Evolutionary conservation across 2,329 filamentous ascomycete species (phyloP).

Genomic region (Ophiosphaerella herpotricha): DNA sequence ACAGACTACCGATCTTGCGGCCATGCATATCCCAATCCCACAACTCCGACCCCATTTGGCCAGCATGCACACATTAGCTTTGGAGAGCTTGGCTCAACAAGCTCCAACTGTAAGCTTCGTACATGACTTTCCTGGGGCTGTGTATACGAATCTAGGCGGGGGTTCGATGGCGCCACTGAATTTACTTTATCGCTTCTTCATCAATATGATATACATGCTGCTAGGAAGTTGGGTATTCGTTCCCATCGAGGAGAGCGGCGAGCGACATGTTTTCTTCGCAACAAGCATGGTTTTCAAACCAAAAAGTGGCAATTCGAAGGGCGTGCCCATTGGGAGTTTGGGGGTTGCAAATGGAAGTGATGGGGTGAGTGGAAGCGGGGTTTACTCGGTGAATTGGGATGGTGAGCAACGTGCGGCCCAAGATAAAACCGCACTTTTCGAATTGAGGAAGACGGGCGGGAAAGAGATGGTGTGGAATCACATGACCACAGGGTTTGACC

Average conservation of each 20-base stretch:
- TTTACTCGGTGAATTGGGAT: slow-evolving; percentile 27
- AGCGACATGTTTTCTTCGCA: slow-evolving; percentile 35
- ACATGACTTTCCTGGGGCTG: slow-evolving; percentile 28
- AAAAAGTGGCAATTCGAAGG: slow-evolving; percentile 9
- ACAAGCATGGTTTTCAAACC: slow-evolving; percentile 28
- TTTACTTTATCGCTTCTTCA: neutral
- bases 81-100: slow-evolving; percentile 22
- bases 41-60: slow-evolving; percentile 23
- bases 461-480: slow-evolving; percentile 35
- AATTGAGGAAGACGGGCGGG: slow-evolving; percentile 16
- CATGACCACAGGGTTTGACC: slow-evolving; percentile 2
- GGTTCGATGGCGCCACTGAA: slow-evolving; percentile 3
- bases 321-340: neutral
- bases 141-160: slow-evolving; percentile 19
- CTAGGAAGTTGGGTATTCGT: slow-evolving; percentile 16
- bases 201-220: slow-evolving; percentile 13
- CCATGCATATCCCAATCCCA: slow-evolving; percentile 24
- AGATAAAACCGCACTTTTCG: slow-evolving; percentile 7
- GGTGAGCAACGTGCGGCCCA: slow-evolving; percentile 8
- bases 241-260: slow-evolving; percentile 29
- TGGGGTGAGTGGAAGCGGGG: slow-evolving; percentile 22
- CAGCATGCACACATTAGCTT: slow-evolving; percentile 30
- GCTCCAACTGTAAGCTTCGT: slow-evolving; percentile 28
- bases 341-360: slow-evolving; percentile 7
- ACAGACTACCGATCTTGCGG: slow-evolving; percentile 17